Evolutionary conservation across 768 basidiomycete genomes (phyloP), one percentile per base, ranked within the genome.

Genomic region (Neoboletus subvelutipes): DNA sequence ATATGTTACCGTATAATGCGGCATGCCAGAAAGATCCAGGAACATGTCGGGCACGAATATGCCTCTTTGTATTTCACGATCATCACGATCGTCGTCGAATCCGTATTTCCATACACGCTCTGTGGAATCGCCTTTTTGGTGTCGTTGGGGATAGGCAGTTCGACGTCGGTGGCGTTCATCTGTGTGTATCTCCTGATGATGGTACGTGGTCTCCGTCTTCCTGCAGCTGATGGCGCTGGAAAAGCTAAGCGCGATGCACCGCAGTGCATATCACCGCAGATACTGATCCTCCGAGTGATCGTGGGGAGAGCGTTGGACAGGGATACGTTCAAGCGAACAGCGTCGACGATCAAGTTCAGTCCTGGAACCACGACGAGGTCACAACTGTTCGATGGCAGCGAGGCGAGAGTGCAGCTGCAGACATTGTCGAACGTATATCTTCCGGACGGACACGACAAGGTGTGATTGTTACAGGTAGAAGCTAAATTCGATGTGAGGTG

Each of bases 221-320:
- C 12, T 31, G 17, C 6, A 26, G 17, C 20, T 18, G 12, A 24
- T 18, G 20, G 17, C 3, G 22, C n/a, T 13, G 26, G 22, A 20
- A 36, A 8, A 24, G 10, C 31, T 47, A 29, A 46, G 1, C 20
- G 9, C 2, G 33, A 22, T n/a, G 33, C 10, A 4, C n/a, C 6
- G 7, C 39, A 71, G 68, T 69, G 62, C 41, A 67, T 71, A 54
- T 67, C 69, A 20, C 67, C 69, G 1, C 69, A 67, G 41, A 50
- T 67, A 43, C 43, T 69, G 47, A 65, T 71, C 33, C 58, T 71
- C 20, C 59, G 65, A 31, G 67, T 69, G 17, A 33, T 69, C 37
- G 20, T 12, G 10, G 61, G 61, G 12, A 60, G 47, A 17, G 63
- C 58, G 34, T 58, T 57, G 61, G 29, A 54, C n/a, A 39, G 41